Percentiles rank a stretch among this genome's conserved stretches.
Conservation (phyloP, 306 rosid genomes). For the Abrus pulchellus region DNA sequence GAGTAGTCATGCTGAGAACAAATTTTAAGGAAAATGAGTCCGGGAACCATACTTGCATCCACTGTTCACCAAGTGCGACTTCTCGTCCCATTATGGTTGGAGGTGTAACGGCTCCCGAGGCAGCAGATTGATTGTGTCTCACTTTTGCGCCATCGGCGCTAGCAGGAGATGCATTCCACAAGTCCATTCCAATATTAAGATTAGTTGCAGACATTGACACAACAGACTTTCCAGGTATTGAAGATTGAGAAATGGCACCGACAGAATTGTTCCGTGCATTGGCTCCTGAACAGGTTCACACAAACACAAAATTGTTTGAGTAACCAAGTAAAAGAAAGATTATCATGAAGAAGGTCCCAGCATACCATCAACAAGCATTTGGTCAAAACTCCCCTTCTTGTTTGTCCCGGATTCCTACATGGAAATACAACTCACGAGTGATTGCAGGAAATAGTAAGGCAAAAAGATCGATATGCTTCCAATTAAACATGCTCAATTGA, state of each 20-base stretch:
- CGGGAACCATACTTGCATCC: slow-evolving; percentile 70
- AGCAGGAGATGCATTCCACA: slow-evolving; percentile 73
- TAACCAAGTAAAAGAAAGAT: slow-evolving; percentile 27
- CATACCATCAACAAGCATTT: slow-evolving; percentile 88
- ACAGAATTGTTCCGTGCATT: slow-evolving; percentile 67
- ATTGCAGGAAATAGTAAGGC: neutral
- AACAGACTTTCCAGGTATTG: slow-evolving; percentile 67
- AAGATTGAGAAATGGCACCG: slow-evolving; percentile 52
- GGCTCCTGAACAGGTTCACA: slow-evolving; percentile 63
- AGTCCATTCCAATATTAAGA: slow-evolving; percentile 86
- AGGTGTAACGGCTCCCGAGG: slow-evolving; percentile 57
- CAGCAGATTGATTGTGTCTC: slow-evolving; percentile 62
- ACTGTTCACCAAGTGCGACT: slow-evolving; percentile 67
- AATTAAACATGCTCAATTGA: slow-evolving; percentile 5
- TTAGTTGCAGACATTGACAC: slow-evolving; percentile 67
- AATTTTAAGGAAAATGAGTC: neutral
- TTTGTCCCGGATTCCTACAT: slow-evolving; percentile 64
- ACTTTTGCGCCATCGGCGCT: slow-evolving; percentile 63
- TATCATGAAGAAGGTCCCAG: slow-evolving; percentile 11
- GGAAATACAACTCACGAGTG: slow-evolving; percentile 29
- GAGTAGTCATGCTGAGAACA: slow-evolving; percentile 13
- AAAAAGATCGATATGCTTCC: neutral
- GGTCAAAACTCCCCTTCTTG: slow-evolving; percentile 83
- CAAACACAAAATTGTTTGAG: slow-evolving; percentile 33
- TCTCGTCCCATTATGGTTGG: slow-evolving; percentile 59